Conservation (phyloP, 805 yeast species). For the Candida endomychidarum region DNA sequence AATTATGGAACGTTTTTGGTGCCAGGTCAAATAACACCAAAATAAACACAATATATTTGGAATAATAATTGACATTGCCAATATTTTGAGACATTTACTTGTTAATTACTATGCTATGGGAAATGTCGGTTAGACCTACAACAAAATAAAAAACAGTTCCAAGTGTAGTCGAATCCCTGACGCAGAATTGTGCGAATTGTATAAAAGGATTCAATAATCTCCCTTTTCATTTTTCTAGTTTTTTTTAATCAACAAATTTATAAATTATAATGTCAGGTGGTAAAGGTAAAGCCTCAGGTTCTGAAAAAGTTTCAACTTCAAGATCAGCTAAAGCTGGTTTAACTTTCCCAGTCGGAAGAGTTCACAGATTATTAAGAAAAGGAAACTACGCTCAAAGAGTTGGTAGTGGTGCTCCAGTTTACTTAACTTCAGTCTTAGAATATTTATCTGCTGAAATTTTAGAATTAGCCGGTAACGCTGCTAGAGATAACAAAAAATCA, state of each 20-base stretch:
- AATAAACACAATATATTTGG: constrained; percentile 1
- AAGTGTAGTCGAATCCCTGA: not conserved
- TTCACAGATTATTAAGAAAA: constrained; percentile 93
- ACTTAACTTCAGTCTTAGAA: constrained; percentile 94
- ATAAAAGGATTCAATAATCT: constrained; percentile 7
- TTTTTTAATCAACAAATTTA: constrained; percentile 5
- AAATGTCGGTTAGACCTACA: not conserved
- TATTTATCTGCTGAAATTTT: constrained; percentile 97
- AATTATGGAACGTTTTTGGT: not conserved
- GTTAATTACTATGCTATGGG: not conserved
- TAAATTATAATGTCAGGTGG: constrained; percentile 69
- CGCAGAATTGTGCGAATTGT: constrained; percentile 5
- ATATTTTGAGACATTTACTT: constrained; percentile 1
- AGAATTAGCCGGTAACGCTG: constrained; percentile 98
- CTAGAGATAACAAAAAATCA: constrained; percentile 98
- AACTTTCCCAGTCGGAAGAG: constrained; percentile 99
- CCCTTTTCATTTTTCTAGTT: constrained; percentile 6
- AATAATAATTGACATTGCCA: not conserved
- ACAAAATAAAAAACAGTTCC: not conserved
- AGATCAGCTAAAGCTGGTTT: constrained; percentile 99
- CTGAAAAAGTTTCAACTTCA: constrained; percentile 94
- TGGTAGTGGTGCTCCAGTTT: constrained; percentile 99
- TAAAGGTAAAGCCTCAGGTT: constrained; percentile 90
- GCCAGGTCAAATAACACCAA: not conserved
- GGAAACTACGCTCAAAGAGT: constrained; percentile 98